Evolutionary conservation across 1,284 basidiomycete genomes (phyloP).

Genomic region (Mycena sp.): DNA sequence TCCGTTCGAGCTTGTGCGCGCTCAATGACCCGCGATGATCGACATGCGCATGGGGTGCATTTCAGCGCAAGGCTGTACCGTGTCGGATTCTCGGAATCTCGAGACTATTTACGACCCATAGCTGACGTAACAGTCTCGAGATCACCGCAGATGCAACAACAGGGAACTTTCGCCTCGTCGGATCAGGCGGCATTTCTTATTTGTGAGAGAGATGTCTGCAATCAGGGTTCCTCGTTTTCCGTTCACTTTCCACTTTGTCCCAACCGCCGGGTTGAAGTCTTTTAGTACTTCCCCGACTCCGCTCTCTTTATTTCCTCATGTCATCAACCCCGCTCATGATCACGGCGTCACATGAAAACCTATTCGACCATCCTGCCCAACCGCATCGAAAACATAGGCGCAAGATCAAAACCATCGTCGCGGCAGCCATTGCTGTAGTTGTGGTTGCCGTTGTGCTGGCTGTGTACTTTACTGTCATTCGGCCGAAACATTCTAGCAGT

Average conservation of each 20-base stretch:
- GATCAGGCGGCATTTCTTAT: neutral
- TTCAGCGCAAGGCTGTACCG: too few species aligned
- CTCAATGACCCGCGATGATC: too few species aligned
- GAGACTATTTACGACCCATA: neutral
- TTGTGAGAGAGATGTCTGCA: neutral
- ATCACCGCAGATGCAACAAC: neutral
- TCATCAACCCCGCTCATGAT: conserved; percentile 12
- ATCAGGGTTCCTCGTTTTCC: neutral
- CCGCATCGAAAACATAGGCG: neutral
- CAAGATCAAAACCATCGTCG: conserved; percentile 37
- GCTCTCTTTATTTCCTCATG: neutral
- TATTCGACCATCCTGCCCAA: neutral
- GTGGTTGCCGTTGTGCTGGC: conserved; percentile 61
- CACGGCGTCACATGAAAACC: neutral
- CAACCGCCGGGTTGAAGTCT: neutral
- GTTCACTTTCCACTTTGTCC: neutral
- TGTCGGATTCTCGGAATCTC: neutral
- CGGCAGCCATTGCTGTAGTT: conserved; percentile 50
- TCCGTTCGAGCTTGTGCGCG: too few species aligned
- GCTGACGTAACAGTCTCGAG: neutral
- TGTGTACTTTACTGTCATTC: conserved; percentile 64
- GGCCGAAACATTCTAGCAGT: conserved; percentile 45
- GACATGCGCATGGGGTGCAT: too few species aligned
- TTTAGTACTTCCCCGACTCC: too few species aligned
- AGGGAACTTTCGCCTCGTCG: conserved; percentile 11